These are phyloP conservation scores for Ilyonectria mors-panacis DNA, from an alignment of 2,329 filamentous ascomycete genomes.

Conservation along the genomic window DNA sequence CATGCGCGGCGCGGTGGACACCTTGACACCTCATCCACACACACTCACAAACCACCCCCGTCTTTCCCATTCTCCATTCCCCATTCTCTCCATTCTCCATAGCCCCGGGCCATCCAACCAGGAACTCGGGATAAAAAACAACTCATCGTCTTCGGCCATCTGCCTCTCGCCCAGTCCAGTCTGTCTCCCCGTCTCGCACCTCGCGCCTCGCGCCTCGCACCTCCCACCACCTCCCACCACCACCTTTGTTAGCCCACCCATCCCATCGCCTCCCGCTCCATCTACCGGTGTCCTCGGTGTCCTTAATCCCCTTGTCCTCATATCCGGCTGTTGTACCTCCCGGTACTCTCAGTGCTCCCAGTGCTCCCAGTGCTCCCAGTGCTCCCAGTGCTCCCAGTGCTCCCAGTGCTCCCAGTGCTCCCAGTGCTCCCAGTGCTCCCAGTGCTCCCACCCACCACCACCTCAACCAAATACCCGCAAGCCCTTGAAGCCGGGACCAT, in stretches of 20 bases:
- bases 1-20: background rate
- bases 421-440: background rate
- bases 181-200: conserved; percentile 2
- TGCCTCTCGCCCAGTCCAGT: background rate
- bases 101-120: conserved; percentile 40
- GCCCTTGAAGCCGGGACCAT: background rate
- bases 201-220: background rate
- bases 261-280: background rate
- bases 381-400: background rate
- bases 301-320: too few relatives aligned
- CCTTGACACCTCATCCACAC: background rate
- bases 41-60: background rate
- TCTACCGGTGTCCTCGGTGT: too few relatives aligned
- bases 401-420: background rate
- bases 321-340: too few relatives aligned
- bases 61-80: conserved; percentile 3
- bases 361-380: background rate
- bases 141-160: conserved; percentile 14
- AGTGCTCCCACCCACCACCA: background rate
- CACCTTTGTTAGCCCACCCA: background rate
- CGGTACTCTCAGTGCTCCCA: background rate
- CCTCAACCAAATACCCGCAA: background rate
- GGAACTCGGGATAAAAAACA: conserved; percentile 39
- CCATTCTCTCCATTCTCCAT: conserved; percentile 18
- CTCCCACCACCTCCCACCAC: background rate